A percentile compares a stretch with the other conserved stretches of the same genome.
phyloP scores from a whole-genome alignment of 2,329 filamentous ascomycete genomes.

The Periconia macrospinosa region DNA sequence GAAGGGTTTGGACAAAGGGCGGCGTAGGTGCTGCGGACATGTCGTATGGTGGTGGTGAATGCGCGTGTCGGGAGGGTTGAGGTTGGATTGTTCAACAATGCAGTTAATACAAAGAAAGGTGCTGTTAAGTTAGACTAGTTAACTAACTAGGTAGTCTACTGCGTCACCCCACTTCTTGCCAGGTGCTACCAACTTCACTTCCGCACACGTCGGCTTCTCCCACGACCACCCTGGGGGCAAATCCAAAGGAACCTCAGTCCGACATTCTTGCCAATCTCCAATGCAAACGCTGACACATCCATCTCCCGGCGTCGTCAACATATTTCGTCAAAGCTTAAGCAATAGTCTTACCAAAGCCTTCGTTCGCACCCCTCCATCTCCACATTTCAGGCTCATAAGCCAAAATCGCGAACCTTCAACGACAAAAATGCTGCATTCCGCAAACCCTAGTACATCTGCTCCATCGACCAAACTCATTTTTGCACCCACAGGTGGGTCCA shows the following conservation, averaged over 20 bases:
- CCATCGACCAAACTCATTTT: slow-evolving; percentile 50
- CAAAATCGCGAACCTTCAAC: not conserved
- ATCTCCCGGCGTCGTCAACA: not conserved
- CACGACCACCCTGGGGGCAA: too few species aligned
- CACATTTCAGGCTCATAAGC: not conserved
- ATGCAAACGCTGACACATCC: slow-evolving; percentile 1
- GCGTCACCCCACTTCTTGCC: too few species aligned
- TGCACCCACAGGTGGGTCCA: slow-evolving; percentile 60
- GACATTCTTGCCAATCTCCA: too few species aligned
- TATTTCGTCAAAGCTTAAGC: not conserved
- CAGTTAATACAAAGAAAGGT: too few species aligned
- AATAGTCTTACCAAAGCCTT: not conserved
- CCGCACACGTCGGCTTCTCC: too few species aligned
- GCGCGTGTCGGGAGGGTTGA: too few species aligned
- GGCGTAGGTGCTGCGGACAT: slow-evolving; percentile 2
- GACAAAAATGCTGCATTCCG: slow-evolving; percentile 29
- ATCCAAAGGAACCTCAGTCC: not conserved
- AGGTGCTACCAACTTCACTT: too few species aligned
- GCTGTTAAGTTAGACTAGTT: too few species aligned
- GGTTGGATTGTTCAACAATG: too few species aligned
- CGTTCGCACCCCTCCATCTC: not conserved
- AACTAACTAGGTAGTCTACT: too few species aligned
- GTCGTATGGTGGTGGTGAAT: not conserved
- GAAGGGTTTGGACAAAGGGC: slow-evolving; percentile 56
- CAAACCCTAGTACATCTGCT: slow-evolving; percentile 3